Evolutionary conservation across 768 basidiomycete genomes (phyloP).

Genomic region (Russula olivacea): DNA sequence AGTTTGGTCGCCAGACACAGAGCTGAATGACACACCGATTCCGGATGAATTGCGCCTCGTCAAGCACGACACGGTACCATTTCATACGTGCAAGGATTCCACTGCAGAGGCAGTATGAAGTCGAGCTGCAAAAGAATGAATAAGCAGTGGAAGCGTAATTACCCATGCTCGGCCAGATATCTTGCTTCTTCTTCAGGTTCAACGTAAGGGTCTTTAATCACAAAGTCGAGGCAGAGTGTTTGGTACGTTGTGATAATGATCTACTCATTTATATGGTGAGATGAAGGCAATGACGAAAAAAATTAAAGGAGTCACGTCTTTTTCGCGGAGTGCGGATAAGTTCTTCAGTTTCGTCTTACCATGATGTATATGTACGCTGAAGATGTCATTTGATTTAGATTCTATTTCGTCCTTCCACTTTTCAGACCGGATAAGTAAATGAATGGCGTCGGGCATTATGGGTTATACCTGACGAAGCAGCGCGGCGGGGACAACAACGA

Average conservation of each 20-base stretch:
- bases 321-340: slow-evolving; percentile 43
- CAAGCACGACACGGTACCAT: slow-evolving; percentile 68
- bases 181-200: slow-evolving; percentile 42
- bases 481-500: slow-evolving; percentile 73
- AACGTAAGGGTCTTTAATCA: slow-evolving; percentile 42
- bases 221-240: slow-evolving; percentile 57
- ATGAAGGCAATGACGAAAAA: neutral
- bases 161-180: slow-evolving; percentile 50
- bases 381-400: slow-evolving; percentile 56
- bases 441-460: neutral
- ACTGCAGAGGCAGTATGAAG: slow-evolving; percentile 23
- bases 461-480: slow-evolving; percentile 56
- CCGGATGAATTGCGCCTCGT: slow-evolving; percentile 75
- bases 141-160: slow-evolving; percentile 3
- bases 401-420: slow-evolving; percentile 75
- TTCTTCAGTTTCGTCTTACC: slow-evolving; percentile 62
- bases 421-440: neutral
- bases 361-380: slow-evolving; percentile 64
- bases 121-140: neutral
- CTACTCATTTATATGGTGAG: slow-evolving; percentile 31
- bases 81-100: slow-evolving; percentile 56
- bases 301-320: slow-evolving; percentile 39
- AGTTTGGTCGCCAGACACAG: neutral
- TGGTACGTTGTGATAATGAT: slow-evolving; percentile 76
- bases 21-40: slow-evolving; percentile 42